phyloP scores from a whole-genome alignment of 352 stramenopile genomes.

The Phytophthora agathidicida region DNA sequence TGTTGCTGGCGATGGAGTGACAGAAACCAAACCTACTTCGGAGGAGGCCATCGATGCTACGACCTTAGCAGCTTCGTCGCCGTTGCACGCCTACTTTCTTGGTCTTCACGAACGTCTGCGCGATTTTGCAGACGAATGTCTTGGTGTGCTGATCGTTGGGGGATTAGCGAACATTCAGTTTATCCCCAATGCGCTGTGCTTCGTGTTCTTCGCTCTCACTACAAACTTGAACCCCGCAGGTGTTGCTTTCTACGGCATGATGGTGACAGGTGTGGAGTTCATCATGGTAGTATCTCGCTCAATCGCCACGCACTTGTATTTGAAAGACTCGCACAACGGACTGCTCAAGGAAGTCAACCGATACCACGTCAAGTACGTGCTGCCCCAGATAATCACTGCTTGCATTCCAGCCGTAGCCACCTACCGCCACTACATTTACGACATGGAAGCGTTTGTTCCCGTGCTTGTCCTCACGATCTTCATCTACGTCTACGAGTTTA shows the following conservation, averaged over 20 bases:
- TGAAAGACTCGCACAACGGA: conserved; percentile 62
- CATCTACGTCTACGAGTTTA: conserved; percentile 72
- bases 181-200: conserved; percentile 58
- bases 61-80: not conserved
- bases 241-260: conserved; percentile 50
- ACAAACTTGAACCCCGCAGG: conserved; percentile 45
- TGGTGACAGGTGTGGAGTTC: conserved; percentile 48
- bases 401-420: conserved; percentile 50
- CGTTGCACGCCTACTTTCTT: conserved; percentile 4
- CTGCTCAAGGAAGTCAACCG: conserved; percentile 49
- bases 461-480: conserved; percentile 52
- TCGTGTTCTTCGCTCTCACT: conserved; percentile 54
- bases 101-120: conserved; percentile 41
- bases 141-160: conserved; percentile 54
- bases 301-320: conserved; percentile 63
- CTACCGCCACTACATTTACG: conserved; percentile 57
- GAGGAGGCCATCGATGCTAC: not conserved
- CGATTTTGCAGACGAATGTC: conserved; percentile 58
- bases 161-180: conserved; percentile 72
- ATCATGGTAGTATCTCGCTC: conserved; percentile 64
- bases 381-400: conserved; percentile 45
- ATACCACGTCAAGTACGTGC: conserved; percentile 61
- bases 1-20: not conserved
- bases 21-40: not conserved
- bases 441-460: conserved; percentile 48